phyloP scores from a whole-genome alignment of 345 rosid species.

The Turritis glabra region DNA sequence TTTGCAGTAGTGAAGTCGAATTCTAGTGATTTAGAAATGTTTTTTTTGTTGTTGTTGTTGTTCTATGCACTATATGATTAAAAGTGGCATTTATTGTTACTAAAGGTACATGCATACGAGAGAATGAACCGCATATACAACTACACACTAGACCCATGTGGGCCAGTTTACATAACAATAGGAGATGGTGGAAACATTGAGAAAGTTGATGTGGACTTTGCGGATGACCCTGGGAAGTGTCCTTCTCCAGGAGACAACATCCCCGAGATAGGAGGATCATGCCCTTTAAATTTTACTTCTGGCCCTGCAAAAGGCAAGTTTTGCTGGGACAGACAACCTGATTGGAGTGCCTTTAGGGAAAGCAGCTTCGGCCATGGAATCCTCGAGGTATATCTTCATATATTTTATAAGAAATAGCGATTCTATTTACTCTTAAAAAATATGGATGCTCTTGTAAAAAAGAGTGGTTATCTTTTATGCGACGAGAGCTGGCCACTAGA shows the following conservation, averaged over 20 bases:
- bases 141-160: conserved; percentile 73
- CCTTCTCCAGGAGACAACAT: conserved; percentile 63
- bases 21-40: background rate
- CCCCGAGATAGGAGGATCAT: conserved; percentile 70
- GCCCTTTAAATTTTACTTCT: conserved; percentile 64
- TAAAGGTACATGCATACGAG: conserved; percentile 93
- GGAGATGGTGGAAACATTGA: conserved; percentile 95
- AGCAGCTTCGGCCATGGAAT: conserved; percentile 95
- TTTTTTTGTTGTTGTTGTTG: background rate
- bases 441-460: background rate
- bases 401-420: background rate
- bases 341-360: conserved; percentile 86
- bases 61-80: background rate
- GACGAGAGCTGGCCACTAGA: background rate
- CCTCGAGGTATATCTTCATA: conserved; percentile 56
- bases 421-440: background rate
- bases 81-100: background rate
- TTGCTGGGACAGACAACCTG: conserved; percentile 83
- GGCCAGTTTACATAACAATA: conserved; percentile 70
- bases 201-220: conserved; percentile 65
- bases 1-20: background rate
- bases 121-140: conserved; percentile 76
- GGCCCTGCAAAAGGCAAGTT: conserved; percentile 84
- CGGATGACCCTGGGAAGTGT: conserved; percentile 78
- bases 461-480: background rate